Evolutionary conservation across 1,284 basidiomycete species (phyloP), one percentile per base, ranked within the genome.

Genomic region (Ceratobasidium papillatum): DNA sequence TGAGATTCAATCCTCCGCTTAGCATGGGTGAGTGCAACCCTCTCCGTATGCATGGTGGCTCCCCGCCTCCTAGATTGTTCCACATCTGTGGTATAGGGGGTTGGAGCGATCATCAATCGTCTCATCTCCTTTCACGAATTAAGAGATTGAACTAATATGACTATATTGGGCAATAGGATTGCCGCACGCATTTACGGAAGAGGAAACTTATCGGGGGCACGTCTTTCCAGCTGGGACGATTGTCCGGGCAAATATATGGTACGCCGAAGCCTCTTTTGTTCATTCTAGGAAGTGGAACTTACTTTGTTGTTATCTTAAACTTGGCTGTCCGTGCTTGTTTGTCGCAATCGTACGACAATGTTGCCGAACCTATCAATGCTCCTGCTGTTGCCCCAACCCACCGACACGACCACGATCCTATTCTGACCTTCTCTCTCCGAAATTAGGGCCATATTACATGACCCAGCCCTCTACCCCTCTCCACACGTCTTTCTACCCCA

Each of bases 1-100:
- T 85, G 54, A 79, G 84, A 34, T 81, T 79, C 80, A 77, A 68
- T 22, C 72, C 72, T 9, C 52, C 63, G 30, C 54, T 64, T 19
- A 71, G 68, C 36, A 71, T 71, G 68, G 68, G 68, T 71, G 43
- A 71, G 68, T 71, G 2, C 34, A 34, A 17, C n/a, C 7, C n/a
- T 30, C 47, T 49, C 32, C 1, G 22, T 63, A 11, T 63, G 27
- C n/a, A n/a, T n/a, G n/a, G n/a, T n/a, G n/a, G n/a, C n/a, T n/a
- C n/a, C n/a, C n/a, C n/a, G n/a, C n/a, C n/a, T n/a, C n/a, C n/a
- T n/a, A n/a, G n/a, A n/a, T n/a, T n/a, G n/a, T n/a, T n/a, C n/a
- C n/a, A n/a, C n/a, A n/a, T n/a, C n/a, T n/a, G n/a, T n/a, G n/a
- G n/a, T n/a, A n/a, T n/a, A n/a, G n/a, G n/a, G n/a, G n/a, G n/a